Evolutionary conservation across 1,139 yeast species (phyloP), one percentile per base, ranked within the genome.

Genomic region (Pichia sp.): DNA sequence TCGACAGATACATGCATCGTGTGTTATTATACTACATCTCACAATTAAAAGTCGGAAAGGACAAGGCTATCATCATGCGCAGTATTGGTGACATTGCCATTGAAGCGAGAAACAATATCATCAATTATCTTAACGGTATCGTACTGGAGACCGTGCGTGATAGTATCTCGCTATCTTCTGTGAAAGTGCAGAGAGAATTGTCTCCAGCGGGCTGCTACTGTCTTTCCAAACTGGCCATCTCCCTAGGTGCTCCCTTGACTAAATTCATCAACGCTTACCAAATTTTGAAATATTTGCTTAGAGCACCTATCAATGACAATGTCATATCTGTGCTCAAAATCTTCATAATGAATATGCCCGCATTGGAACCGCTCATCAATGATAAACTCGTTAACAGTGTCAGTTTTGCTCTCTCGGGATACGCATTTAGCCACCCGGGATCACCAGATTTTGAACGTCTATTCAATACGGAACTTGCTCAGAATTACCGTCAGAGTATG

Each of bases 231-330:
- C 64, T 91, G 33, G 88, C 96, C 0, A 71, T 73, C 18, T 94
- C 97, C 0, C 87, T 88, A 12, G 97, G 96, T 0, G 94, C 96
- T n/a, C 94, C 96, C 1, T 66, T 91, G 37, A 83, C 96, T 0
- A 88, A 88, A 53, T 91, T 86, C 53, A 64, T 91, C 43, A 91
- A 87, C 46, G 70, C 81, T 45, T 94, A 86, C 35, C 59, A 55
- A 51, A 72, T 88, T 18, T 63, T 91, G 40, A 93, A 82, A 47
- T 69, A 83, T 65, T 72, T 88, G 62, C 71, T 91, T 50, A 73
- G 82, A 37, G 86, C 96, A 46, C 85, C 95, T 0, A 67, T 91
- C 34, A 82, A 91, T 16, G 80, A 74, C 42, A 79, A 83, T 45
- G 75, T 88, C 75, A 78, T 85, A 52, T 75, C 77, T 41, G 85